A percentile compares a stretch with the other conserved stretches of the same genome.
Evolutionary conservation across 75 land plant species (phyloP).

Genomic region (Cryptomeria japonica): DNA sequence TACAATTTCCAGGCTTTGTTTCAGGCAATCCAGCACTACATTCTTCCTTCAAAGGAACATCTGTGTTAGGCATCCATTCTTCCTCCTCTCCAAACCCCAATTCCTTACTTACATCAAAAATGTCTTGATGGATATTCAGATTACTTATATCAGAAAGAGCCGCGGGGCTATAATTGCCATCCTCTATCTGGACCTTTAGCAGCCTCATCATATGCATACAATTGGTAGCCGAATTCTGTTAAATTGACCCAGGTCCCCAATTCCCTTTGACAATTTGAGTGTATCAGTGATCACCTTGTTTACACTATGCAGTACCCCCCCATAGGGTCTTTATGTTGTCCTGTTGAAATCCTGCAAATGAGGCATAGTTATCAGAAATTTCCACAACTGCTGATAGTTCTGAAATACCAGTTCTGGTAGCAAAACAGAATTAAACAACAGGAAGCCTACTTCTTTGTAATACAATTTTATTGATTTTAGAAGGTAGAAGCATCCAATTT

Average conservation of each 20-base stretch:
- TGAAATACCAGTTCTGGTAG: not conserved
- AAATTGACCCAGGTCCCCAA: not conserved
- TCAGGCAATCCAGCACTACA: not conserved
- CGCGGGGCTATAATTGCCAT: not conserved
- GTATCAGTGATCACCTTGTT: not conserved
- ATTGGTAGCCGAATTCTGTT: not conserved
- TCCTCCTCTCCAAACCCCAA: slow-evolving; percentile 4
- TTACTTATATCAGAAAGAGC: not conserved
- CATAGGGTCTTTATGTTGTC: not conserved
- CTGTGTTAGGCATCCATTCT: not conserved
- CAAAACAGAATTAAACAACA: not conserved
- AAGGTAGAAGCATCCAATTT: not conserved
- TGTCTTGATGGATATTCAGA: not conserved
- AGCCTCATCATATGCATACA: not conserved
- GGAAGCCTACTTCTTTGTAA: not conserved
- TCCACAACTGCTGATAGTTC: not conserved
- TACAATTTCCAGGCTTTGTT: not conserved
- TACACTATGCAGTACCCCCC: not conserved
- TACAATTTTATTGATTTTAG: not conserved
- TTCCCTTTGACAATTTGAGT: not conserved
- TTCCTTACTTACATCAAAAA: slow-evolving; percentile 4
- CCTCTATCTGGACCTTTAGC: not conserved
- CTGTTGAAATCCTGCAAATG: not conserved
- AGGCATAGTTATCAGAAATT: not conserved
- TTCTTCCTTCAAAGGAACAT: not conserved